Percentiles rank a stretch among this genome's conserved stretches.
phyloP scores from a whole-genome alignment of 2,329 filamentous ascomycete species.

The Penicillium italicum region DNA sequence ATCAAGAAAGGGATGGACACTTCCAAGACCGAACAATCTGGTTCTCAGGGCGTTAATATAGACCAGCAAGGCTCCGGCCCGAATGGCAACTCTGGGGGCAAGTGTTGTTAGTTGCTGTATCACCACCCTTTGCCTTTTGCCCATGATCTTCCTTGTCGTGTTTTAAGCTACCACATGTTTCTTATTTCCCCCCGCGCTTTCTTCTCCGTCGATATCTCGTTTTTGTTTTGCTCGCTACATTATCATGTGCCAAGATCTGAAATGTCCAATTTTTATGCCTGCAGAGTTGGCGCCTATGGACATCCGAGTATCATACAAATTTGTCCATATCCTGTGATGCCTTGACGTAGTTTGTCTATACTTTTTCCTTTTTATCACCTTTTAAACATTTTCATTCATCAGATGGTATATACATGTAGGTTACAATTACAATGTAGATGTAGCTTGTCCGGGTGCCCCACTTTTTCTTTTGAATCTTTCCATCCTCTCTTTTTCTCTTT shows the following conservation, averaged over 20 bases:
- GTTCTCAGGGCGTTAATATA: conserved; percentile 63
- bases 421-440: neutral
- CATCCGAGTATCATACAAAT: conserved; percentile 18
- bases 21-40: conserved; percentile 67
- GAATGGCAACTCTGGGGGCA: conserved; percentile 55
- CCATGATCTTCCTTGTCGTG: neutral
- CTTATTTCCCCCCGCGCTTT: neutral
- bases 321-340: conserved; percentile 22
- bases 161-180: conserved; percentile 1
- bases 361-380: no score
- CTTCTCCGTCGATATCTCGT: conserved; percentile 11
- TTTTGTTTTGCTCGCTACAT: conserved; percentile 15
- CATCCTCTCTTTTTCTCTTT: neutral
- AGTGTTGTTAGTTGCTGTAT: conserved; percentile 67
- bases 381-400: no score
- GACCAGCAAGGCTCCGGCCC: conserved; percentile 55
- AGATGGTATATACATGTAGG: neutral
- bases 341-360: neutral
- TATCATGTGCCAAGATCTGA: conserved; percentile 25
- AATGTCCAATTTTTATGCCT: conserved; percentile 19
- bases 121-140: conserved; percentile 6
- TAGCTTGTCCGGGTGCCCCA: neutral
- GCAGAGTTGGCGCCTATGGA: conserved; percentile 15
- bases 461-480: neutral
- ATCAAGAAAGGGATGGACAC: conserved; percentile 99